Conservation (phyloP, 2,329 filamentous ascomycete genomes). For the Dactylellina leptospora region DNA sequence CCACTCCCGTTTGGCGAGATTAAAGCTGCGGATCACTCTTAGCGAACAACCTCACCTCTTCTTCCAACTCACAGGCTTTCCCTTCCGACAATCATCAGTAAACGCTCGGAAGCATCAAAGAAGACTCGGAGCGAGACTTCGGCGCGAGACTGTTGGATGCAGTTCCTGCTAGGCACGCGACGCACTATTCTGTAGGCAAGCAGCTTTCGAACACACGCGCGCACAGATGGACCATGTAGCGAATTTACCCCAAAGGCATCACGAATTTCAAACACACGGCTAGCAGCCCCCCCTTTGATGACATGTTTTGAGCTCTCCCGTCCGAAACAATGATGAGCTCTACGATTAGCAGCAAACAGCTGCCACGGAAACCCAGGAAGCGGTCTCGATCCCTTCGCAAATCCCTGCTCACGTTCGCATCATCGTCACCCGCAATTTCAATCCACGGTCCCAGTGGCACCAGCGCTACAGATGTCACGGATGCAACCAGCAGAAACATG, state of each 20-base stretch:
- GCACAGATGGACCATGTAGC: conserved; percentile 26
- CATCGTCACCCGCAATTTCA: conserved; percentile 29
- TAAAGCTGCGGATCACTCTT: conserved; percentile 27
- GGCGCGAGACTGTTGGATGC: conserved; percentile 11
- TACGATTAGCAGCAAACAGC: conserved; percentile 47
- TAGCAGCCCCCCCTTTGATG: background rate
- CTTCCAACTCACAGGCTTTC: conserved; percentile 11
- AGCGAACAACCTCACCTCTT: conserved; percentile 12
- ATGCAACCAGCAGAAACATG: conserved; percentile 1
- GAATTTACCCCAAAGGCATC: no score
- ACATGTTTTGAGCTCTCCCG: conserved; percentile 8
- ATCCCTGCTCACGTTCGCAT: conserved; percentile 47
- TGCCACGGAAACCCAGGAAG: conserved; percentile 36
- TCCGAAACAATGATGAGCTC: conserved; percentile 27
- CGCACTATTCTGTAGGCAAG: conserved; percentile 18
- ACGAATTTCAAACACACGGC: background rate
- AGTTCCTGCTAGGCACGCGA: conserved; percentile 29
- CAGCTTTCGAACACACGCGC: background rate
- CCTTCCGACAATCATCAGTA: conserved; percentile 4
- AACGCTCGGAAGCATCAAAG: background rate
- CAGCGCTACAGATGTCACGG: conserved; percentile 6
- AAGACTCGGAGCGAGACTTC: background rate
- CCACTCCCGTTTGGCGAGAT: conserved; percentile 32
- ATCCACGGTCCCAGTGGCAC: conserved; percentile 25
- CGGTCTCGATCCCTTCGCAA: conserved; percentile 48